Evolutionary conservation across 176 grass and related monocot species (phyloP).

Genomic region (Bromus sterilis): DNA sequence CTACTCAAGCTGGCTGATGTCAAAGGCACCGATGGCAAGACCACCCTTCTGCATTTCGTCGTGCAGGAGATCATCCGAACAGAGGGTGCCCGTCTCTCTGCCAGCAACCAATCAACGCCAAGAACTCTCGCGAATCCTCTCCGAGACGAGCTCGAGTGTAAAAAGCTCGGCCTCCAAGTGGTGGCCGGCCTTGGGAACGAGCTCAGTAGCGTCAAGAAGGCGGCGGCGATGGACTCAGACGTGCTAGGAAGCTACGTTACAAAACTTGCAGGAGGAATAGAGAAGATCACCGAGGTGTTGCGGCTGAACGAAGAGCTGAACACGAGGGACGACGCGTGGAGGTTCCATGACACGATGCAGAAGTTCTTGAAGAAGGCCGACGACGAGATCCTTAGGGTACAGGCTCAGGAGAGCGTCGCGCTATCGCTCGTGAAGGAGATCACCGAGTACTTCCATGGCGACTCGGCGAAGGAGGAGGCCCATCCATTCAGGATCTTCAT

Average conservation of each 20-base stretch:
- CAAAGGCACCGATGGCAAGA: conserved; percentile 93
- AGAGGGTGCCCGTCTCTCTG: conserved; percentile 51
- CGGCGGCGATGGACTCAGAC: conserved; percentile 91
- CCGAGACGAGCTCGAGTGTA: conserved; percentile 68
- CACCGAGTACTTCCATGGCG: conserved; percentile 91
- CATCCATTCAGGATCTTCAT: conserved; percentile 98
- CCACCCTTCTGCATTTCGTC: conserved; percentile 92
- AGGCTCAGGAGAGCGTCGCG: conserved; percentile 83
- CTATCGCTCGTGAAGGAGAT: conserved; percentile 92
- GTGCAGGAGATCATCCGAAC: conserved; percentile 86
- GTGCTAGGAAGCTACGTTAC: conserved; percentile 81
- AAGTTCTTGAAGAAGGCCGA: conserved; percentile 74
- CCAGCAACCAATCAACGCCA: conserved; percentile 29
- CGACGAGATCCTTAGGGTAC: conserved; percentile 72
- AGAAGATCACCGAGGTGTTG: conserved; percentile 73
- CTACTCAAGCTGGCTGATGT: conserved; percentile 87
- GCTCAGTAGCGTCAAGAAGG: conserved; percentile 81
- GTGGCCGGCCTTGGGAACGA: conserved; percentile 67
- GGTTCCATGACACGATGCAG: conserved; percentile 69
- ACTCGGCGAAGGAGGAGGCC: conserved; percentile 81
- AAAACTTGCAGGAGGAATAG: conserved; percentile 81
- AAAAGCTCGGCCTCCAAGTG: conserved; percentile 77
- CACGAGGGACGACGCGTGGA: conserved; percentile 29
- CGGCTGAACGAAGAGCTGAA: conserved; percentile 45
- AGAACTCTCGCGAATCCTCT: conserved; percentile 52